Evolutionary conservation across 1,284 basidiomycete genomes (phyloP).

Genomic region (Takashimella koratensis): DNA sequence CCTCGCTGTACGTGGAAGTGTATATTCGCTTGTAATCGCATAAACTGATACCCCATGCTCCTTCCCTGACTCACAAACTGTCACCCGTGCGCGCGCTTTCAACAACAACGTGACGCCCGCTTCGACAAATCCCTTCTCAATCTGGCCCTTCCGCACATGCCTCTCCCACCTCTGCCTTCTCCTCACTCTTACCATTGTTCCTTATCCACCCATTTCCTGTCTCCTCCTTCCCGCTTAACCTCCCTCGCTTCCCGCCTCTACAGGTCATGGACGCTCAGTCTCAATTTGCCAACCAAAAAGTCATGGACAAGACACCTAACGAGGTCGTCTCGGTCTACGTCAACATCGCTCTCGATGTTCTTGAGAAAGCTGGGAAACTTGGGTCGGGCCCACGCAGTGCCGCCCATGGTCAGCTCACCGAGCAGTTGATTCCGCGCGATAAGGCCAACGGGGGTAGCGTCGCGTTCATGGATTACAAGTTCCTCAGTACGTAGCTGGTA

Average conservation of each 20-base stretch:
- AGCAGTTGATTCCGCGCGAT: slow-evolving; percentile 29
- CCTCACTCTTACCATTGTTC: too few relatives aligned
- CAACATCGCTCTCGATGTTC: slow-evolving; percentile 41
- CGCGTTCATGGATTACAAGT: slow-evolving; percentile 30
- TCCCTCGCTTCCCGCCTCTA: slow-evolving; percentile 13
- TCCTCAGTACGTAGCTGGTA: slow-evolving; percentile 9
- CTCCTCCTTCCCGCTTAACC: slow-evolving; percentile 24
- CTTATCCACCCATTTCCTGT: slow-evolving; percentile 8
- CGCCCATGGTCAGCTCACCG: slow-evolving; percentile 33
- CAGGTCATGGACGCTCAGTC: slow-evolving; percentile 73
- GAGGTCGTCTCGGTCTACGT: slow-evolving; percentile 38
- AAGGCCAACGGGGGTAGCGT: slow-evolving; percentile 52
- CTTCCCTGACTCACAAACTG: too few relatives aligned
- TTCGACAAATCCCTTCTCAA: too few relatives aligned
- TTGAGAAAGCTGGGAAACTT: slow-evolving; percentile 33
- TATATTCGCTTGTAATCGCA: too few relatives aligned
- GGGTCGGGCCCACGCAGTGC: slow-evolving; percentile 24
- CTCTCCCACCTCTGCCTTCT: too few relatives aligned
- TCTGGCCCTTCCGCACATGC: too few relatives aligned
- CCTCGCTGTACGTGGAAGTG: slow-evolving; percentile 60
- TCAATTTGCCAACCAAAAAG: slow-evolving; percentile 65
- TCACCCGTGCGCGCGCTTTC: too few relatives aligned
- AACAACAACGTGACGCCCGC: too few relatives aligned
- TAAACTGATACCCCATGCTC: too few relatives aligned
- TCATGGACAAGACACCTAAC: slow-evolving; percentile 58